Conservation (phyloP, 73 alveolate species). For the Uronychia binucleata region DNA sequence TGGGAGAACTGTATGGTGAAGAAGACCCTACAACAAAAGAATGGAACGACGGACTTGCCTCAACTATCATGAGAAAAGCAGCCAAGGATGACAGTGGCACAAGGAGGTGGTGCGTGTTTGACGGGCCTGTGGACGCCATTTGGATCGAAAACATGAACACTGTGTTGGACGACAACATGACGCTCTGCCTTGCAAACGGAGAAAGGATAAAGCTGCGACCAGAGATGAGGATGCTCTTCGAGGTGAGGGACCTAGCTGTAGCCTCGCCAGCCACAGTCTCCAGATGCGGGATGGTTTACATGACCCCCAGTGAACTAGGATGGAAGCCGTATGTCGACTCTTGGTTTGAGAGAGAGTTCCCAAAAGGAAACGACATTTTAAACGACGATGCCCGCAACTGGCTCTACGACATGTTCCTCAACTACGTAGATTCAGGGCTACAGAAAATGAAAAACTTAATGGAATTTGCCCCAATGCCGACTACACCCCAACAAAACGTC, state of each 20-base stretch:
- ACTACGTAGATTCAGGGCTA: conserved; percentile 41
- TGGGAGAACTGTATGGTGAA: conserved; percentile 94
- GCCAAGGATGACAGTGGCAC: conserved; percentile 74
- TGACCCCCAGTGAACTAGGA: conserved; percentile 88
- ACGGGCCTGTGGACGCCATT: conserved; percentile 93
- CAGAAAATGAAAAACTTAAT: conserved; percentile 4
- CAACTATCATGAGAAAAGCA: conserved; percentile 76
- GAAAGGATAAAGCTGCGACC: conserved; percentile 87
- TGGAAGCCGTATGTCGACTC: conserved; percentile 93
- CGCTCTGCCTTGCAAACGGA: conserved; percentile 90
- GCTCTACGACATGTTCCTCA: conserved; percentile 44
- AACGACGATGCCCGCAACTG: conserved; percentile 43
- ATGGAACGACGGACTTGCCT: conserved; percentile 87
- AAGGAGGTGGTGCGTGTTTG: conserved; percentile 84
- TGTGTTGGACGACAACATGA: conserved; percentile 88
- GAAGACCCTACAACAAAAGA: conserved; percentile 83
- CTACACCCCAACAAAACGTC: conserved; percentile 35
- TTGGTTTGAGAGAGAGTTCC: conserved; percentile 87
- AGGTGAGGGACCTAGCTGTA: conserved; percentile 85
- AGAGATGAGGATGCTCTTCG: conserved; percentile 81
- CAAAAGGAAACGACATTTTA: conserved; percentile 49
- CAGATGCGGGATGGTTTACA: conserved; percentile 90
- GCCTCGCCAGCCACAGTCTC: conserved; percentile 93
- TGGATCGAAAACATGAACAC: conserved; percentile 96
- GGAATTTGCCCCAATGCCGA: conserved; percentile 62